Percentiles rank a stretch among this genome's conserved stretches.
Conservation (phyloP, 2,329 filamentous ascomycete species). For the Aureobasidium subglaciale region DNA sequence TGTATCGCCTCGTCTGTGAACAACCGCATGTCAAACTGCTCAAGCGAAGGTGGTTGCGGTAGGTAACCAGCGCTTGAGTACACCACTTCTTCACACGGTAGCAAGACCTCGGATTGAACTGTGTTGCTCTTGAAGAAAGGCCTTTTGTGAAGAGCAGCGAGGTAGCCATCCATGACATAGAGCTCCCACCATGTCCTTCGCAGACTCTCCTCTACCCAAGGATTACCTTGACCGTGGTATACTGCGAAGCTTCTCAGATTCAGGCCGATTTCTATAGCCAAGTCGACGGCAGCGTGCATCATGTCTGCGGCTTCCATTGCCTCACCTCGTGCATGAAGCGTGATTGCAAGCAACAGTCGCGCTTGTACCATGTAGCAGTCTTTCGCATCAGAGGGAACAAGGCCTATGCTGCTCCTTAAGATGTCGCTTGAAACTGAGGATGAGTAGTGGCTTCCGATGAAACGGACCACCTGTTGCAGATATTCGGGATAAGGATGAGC, state of each 20-base stretch:
- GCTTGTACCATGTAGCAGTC: conserved; percentile 62
- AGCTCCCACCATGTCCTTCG: conserved; percentile 86
- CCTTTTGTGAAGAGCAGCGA: conserved; percentile 69
- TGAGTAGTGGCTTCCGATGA: conserved; percentile 50
- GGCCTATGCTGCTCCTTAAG: conserved; percentile 38
- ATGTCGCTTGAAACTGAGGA: conserved; percentile 38
- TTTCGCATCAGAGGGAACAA: conserved; percentile 36
- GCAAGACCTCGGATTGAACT: conserved; percentile 57
- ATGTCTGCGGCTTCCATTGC: conserved; percentile 61
- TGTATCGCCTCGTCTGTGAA: conserved; percentile 62
- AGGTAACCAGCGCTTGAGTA: conserved; percentile 46
- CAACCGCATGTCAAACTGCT: conserved; percentile 70
- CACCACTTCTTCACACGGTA: conserved; percentile 79
- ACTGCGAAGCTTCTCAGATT: conserved; percentile 62
- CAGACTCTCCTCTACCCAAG: conserved; percentile 72
- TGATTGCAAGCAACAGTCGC: conserved; percentile 67
- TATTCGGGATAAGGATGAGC: conserved; percentile 38
- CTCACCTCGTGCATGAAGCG: conserved; percentile 68
- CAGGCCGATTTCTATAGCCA: conserved; percentile 71
- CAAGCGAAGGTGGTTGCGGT: conserved; percentile 54
- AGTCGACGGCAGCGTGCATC: conserved; percentile 58
- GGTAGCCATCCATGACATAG: conserved; percentile 75
- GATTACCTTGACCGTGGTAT: conserved; percentile 55
- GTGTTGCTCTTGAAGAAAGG: conserved; percentile 65
- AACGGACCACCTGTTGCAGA: conserved; percentile 49